phyloP scores from a whole-genome alignment of 306 rosid species.

The Acacia melanoxylon region DNA sequence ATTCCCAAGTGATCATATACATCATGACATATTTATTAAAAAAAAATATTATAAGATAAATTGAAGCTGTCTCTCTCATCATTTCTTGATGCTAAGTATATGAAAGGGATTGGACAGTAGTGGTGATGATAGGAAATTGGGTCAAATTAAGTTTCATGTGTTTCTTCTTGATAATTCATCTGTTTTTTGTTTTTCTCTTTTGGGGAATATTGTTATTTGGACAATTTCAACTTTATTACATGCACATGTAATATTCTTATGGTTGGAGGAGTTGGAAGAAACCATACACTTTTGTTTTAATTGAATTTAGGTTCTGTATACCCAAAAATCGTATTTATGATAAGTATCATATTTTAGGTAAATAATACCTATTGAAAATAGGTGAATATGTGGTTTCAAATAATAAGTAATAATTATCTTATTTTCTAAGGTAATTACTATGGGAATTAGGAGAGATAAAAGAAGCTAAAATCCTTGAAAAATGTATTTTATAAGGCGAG shows the following conservation, averaged over 20 bases:
- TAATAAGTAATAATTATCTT: no score
- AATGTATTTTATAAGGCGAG: no score
- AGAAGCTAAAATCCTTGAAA: no score
- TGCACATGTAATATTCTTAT: not conserved
- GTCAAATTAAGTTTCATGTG: not conserved
- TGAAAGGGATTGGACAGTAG: not conserved
- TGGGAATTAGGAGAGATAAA: no score
- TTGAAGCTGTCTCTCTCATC: not conserved
- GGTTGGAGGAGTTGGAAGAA: not conserved
- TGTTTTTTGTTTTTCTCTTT: not conserved
- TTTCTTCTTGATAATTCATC: not conserved
- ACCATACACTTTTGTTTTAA: not conserved
- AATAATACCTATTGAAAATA: no score
- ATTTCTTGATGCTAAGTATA: not conserved
- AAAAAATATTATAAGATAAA: not conserved
- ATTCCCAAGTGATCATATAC: not conserved
- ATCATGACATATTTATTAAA: not conserved
- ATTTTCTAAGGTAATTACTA: no score
- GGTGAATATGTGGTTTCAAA: no score
- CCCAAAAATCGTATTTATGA: no score
- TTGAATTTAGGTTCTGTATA: not conserved
- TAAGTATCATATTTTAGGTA: no score
- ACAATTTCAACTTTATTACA: not conserved
- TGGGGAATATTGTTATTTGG: not conserved
- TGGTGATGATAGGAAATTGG: not conserved